These are phyloP conservation scores for Alectoria sarmentosa DNA, from an alignment of 495 filamentous ascomycete genomes.

Conservation along the genomic window DNA sequence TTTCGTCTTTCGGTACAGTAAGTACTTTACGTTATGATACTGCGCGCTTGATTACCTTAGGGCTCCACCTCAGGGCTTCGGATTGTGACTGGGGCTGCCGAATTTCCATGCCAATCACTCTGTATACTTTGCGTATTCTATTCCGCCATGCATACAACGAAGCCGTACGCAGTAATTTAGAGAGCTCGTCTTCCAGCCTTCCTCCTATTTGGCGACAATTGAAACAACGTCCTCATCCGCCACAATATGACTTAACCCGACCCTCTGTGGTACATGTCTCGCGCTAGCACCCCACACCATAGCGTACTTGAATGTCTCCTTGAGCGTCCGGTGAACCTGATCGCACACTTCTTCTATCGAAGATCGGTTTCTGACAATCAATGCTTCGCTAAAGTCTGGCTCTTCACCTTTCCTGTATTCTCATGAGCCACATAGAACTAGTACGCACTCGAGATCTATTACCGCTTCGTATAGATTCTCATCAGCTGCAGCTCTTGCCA, in stretches of 20 bases:
- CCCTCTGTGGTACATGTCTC: slow-evolving; percentile 87
- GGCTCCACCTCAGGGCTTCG: too few species aligned
- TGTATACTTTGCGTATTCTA: too few species aligned
- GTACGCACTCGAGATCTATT: slow-evolving; percentile 7
- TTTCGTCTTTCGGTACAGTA: too few species aligned
- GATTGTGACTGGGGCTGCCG: neutral
- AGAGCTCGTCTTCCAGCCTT: too few species aligned
- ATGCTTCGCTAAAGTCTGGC: slow-evolving; percentile 83
- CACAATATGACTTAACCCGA: slow-evolving; percentile 80
- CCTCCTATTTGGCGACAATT: slow-evolving; percentile 78
- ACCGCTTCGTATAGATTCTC: slow-evolving; percentile 90
- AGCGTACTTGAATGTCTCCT: slow-evolving; percentile 98
- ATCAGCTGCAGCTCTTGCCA: slow-evolving; percentile 94
- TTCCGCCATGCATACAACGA: too few species aligned
- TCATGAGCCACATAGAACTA: slow-evolving; percentile 6
- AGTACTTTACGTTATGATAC: too few species aligned
- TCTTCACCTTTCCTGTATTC: slow-evolving; percentile 67
- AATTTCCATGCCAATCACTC: neutral
- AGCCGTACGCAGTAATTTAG: too few species aligned
- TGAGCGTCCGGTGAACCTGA: slow-evolving; percentile 85
- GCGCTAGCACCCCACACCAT: slow-evolving; percentile 97
- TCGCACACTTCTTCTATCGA: slow-evolving; percentile 98
- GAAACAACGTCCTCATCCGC: slow-evolving; percentile 96
- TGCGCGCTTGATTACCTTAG: slow-evolving; percentile 1
- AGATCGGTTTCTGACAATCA: slow-evolving; percentile 83